Evolutionary conservation across 257 asterid species (phyloP).

Genomic region (Solanum virginianum): DNA sequence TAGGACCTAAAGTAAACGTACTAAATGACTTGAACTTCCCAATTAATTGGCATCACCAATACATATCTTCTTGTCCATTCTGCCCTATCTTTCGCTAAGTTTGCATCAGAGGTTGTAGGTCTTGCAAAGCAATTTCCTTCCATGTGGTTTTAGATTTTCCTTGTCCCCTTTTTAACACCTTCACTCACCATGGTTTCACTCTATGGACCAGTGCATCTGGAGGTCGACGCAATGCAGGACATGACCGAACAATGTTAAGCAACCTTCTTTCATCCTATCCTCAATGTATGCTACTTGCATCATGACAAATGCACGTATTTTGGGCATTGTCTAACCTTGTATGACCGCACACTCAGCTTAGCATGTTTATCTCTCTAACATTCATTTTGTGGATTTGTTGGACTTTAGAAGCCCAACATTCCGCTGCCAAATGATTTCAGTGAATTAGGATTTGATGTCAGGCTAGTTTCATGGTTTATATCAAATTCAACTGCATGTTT

Average conservation of each 20-base stretch:
- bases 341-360: neutral
- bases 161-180: neutral
- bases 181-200: neutral
- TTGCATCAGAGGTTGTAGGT: neutral
- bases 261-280: neutral
- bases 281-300: neutral
- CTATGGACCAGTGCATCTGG: neutral
- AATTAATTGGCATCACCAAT: too few species aligned
- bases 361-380: neutral
- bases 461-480: neutral
- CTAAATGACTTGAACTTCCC: too few species aligned
- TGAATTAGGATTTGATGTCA: neutral
- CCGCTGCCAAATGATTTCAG: neutral
- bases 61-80: neutral
- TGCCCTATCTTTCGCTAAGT: neutral
- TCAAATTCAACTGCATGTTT: neutral
- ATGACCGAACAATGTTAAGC: neutral
- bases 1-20: too few species aligned
- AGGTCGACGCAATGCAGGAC: neutral
- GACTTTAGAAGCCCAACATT: neutral
- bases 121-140: neutral
- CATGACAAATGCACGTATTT: neutral
- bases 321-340: neutral
- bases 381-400: neutral
- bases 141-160: neutral